phyloP scores from a whole-genome alignment of 805 yeast species.

The Suhomyces sp. region DNA sequence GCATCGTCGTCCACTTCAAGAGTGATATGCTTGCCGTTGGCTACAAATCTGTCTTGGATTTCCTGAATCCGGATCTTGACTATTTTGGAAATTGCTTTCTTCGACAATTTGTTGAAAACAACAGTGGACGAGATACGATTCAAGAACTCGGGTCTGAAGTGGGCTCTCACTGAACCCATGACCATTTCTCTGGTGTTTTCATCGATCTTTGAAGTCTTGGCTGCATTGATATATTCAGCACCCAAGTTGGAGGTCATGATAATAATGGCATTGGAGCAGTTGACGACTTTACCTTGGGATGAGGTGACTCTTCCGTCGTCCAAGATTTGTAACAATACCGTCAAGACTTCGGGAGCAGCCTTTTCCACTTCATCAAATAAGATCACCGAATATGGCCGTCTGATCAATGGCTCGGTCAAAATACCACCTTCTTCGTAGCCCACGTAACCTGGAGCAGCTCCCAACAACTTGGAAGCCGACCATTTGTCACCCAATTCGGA shows the following conservation, averaged over 20 bases:
- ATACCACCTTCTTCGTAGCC: constrained; percentile 98
- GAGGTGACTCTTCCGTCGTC: constrained; percentile 97
- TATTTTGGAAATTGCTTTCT: constrained; percentile 88
- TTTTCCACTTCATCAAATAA: constrained; percentile 97
- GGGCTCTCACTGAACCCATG: constrained; percentile 77
- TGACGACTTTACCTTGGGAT: constrained; percentile 89
- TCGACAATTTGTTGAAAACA: constrained; percentile 88
- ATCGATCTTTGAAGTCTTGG: constrained; percentile 63
- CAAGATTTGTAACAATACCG: constrained; percentile 83
- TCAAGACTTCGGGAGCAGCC: constrained; percentile 97
- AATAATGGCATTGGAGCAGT: constrained; percentile 87
- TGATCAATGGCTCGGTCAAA: constrained; percentile 83
- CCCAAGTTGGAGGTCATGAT: constrained; percentile 98
- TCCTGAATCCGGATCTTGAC: constrained; percentile 82
- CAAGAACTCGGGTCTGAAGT: constrained; percentile 95
- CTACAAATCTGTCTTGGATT: constrained; percentile 79
- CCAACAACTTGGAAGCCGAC: constrained; percentile 90
- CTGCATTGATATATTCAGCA: constrained; percentile 77
- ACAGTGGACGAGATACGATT: constrained; percentile 94
- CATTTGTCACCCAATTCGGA: constrained; percentile 94
- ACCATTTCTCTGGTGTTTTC: constrained; percentile 71
- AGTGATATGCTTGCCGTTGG: constrained; percentile 74
- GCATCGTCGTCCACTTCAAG: constrained; percentile 76
- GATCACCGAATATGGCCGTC: constrained; percentile 94
- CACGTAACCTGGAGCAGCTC: constrained; percentile 94